Evolutionary conservation across 1,139 yeast species (phyloP), one percentile per base, ranked within the genome.

Genomic region (Oligophagozyma castellii): DNA sequence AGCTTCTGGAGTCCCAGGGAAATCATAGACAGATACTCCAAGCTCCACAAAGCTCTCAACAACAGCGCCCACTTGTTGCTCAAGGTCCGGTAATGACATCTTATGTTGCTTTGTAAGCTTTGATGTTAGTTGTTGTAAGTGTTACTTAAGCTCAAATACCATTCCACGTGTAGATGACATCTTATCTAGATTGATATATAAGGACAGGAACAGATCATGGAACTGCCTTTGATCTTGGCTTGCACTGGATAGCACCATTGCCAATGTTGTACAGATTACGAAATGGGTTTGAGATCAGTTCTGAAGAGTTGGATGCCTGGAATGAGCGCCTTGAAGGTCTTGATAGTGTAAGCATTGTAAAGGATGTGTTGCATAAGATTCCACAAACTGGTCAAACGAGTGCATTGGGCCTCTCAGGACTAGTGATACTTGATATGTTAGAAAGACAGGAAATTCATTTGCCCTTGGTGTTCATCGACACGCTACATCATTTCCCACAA

Each of bases 371-470:
- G 16, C 55, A 67, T 16, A 81, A 93, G 0, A 74, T 86, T 45
- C 95, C 95, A 4, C 65, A 72, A 21, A 61, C 89, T 19, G 84
- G 55, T 49, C 98, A 89, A 54, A 84, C 95, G 3, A 83, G 96
- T 0, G 96, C 96, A 2, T 83, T 86, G 56, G 98, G 98, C 0
- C 64, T 89, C 24, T 80, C 95, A 1, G 98, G 98, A 0, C 58
- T 86, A 35, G 94, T 78, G 14, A 84, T 89, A 10, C 62, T 81
- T 20, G 95, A 86, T 51, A 78, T 86, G 67, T 58, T 86, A 23
- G 65, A 79, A n/a, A 72, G 73, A 47, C 43, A 75, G 30, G 50
- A 51, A 16, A 34, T 39, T 2, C 34, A 39, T 22, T 65, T 81
- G 7, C 93, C 84, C 34, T 62, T 86, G 34, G 77, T 89, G 4